These are phyloP conservation scores for Edaphochlamys debaryana DNA, from an alignment of 139 green algal genomes.

Conservation along the genomic window DNA sequence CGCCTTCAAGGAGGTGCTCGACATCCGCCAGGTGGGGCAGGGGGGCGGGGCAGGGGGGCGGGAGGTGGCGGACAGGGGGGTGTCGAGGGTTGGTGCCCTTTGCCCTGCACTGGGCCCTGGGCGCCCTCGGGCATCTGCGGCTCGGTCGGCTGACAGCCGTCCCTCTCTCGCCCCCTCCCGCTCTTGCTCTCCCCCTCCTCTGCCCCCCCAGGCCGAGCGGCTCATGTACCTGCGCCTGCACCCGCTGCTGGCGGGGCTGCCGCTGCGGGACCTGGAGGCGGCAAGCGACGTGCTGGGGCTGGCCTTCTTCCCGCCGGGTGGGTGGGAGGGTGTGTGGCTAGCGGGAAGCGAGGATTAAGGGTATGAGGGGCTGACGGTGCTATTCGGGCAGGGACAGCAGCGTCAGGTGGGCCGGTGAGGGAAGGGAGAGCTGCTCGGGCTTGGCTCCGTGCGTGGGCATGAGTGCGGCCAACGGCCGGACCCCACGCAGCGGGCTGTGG, in stretches of 20 bases:
- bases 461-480: too few relatives aligned
- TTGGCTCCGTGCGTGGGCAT: too few relatives aligned
- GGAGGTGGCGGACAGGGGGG: not conserved
- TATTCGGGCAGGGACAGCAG: too few relatives aligned
- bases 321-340: not conserved
- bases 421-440: too few relatives aligned
- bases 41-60: too few relatives aligned
- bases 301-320: conserved; percentile 35
- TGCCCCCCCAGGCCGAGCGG: conserved; percentile 6
- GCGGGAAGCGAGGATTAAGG: not conserved
- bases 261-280: conserved; percentile 26
- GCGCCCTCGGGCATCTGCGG: too few relatives aligned
- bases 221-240: conserved; percentile 31
- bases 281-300: conserved; percentile 32
- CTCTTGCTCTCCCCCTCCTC: not conserved
- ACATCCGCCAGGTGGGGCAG: conserved; percentile 41
- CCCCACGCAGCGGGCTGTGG: too few relatives aligned
- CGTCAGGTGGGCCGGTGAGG: too few relatives aligned
- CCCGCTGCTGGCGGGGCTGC: conserved; percentile 10
- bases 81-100: too few relatives aligned
- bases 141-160: too few relatives aligned
- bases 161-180: not conserved
- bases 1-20: conserved; percentile 43
- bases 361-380: not conserved
- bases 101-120: too few relatives aligned